Evolutionary conservation across 495 filamentous ascomycete genomes (phyloP).

Genomic region (Aspergillus avenaceus): DNA sequence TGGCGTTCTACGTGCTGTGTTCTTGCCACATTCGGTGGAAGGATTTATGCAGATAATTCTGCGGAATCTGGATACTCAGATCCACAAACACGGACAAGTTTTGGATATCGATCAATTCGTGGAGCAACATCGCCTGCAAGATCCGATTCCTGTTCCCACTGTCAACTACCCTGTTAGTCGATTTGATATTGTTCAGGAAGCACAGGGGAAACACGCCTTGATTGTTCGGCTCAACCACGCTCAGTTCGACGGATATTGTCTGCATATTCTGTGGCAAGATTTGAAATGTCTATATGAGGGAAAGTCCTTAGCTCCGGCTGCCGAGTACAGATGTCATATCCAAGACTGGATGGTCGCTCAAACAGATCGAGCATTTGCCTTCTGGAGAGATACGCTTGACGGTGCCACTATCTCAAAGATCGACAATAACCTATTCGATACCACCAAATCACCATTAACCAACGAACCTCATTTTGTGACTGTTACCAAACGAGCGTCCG

Average conservation of each 20-base stretch:
- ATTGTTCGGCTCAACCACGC: slow-evolving; percentile 27
- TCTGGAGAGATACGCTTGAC: slow-evolving; percentile 28
- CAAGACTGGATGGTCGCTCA: too few species aligned
- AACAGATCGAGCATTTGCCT: slow-evolving; percentile 6
- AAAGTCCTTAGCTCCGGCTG: slow-evolving; percentile 18
- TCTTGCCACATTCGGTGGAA: slow-evolving; percentile 35
- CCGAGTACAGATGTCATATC: too few species aligned
- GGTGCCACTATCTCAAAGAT: too few species aligned
- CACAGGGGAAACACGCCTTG: slow-evolving; percentile 47
- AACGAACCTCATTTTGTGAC: too few species aligned
- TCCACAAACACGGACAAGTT: too few species aligned
- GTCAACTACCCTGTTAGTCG: too few species aligned
- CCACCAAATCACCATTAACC: slow-evolving; percentile 6
- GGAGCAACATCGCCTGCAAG: slow-evolving; percentile 36
- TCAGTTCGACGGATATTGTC: slow-evolving; percentile 28
- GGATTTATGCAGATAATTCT: slow-evolving; percentile 41
- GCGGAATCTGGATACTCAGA: slow-evolving; percentile 13
- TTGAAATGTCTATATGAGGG: slow-evolving; percentile 13
- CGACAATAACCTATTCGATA: slow-evolving; percentile 26
- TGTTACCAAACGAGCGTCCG: too few species aligned
- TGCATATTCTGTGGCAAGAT: slow-evolving; percentile 21
- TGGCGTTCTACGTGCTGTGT: slow-evolving; percentile 45
- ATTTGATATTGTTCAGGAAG: slow-evolving; percentile 52
- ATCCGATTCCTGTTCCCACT: too few species aligned
- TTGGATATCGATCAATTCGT: slow-evolving; percentile 33